These are phyloP conservation scores for Myriosclerotinia curreyana DNA, from an alignment of 2,329 filamentous ascomycete genomes.

Conservation along the genomic window DNA sequence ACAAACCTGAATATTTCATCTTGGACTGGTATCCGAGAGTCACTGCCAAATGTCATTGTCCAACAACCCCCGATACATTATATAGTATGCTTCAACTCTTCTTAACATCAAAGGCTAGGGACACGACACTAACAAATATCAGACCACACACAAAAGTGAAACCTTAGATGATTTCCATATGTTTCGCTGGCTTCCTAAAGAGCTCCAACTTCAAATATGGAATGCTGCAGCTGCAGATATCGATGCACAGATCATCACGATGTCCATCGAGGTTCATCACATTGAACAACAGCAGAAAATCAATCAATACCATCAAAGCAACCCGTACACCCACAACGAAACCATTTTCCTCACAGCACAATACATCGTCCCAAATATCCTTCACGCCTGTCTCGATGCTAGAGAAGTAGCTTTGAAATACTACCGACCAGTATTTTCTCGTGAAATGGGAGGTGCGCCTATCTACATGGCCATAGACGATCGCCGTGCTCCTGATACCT, in stretches of 20 bases:
- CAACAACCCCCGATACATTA: neutral
- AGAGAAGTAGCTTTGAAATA: constrained; percentile 2
- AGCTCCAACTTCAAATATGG: constrained; percentile 8
- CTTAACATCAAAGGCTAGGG: neutral
- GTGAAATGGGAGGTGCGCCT: neutral
- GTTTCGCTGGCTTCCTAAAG: neutral
- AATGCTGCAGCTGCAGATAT: neutral
- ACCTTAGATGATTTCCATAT: neutral
- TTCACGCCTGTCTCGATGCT: neutral
- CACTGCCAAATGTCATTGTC: neutral
- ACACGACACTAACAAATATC: neutral
- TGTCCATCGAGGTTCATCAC: neutral
- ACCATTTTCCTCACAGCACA: neutral
- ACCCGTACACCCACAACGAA: neutral
- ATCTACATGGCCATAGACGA: neutral
- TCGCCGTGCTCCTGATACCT: neutral
- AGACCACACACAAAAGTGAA: neutral
- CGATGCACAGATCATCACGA: constrained; percentile 4
- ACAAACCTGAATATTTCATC: neutral
- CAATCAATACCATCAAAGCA: neutral
- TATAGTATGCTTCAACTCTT: neutral
- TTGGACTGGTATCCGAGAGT: neutral
- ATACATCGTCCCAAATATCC: neutral
- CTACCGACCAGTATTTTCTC: neutral
- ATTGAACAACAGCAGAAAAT: neutral